These are phyloP conservation scores for Gossypium schwendimanii DNA, from an alignment of 441 rosid genomes.

Conservation along the genomic window DNA sequence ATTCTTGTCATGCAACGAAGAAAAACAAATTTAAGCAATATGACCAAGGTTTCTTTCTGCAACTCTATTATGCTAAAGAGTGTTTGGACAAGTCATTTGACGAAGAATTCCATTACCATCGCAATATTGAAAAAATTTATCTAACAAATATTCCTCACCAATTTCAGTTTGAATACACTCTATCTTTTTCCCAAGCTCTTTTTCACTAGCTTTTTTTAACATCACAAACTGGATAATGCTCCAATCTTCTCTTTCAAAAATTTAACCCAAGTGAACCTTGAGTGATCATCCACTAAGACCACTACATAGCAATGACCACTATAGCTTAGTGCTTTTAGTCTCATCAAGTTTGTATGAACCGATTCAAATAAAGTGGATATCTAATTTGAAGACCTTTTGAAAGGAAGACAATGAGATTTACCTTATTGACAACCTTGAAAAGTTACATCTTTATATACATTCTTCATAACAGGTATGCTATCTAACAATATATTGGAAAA, in stretches of 20 bases:
- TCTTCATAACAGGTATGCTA: too few species aligned
- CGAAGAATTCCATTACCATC: background rate
- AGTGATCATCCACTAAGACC: constrained; percentile 5
- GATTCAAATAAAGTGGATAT: background rate
- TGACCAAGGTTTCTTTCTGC: background rate
- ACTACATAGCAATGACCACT: background rate
- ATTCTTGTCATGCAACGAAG: background rate
- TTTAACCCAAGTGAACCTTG: background rate
- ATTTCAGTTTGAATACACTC: background rate
- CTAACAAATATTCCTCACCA: background rate
- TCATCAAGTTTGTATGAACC: background rate
- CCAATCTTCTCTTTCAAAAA: constrained; percentile 8
- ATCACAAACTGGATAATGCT: background rate
- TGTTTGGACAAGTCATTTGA: background rate
- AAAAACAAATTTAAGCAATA: background rate
- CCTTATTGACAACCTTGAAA: too few species aligned
- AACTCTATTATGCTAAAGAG: background rate
- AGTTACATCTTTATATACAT: too few species aligned
- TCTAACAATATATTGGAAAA: too few species aligned
- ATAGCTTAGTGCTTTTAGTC: constrained; percentile 5
- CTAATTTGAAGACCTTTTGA: background rate
- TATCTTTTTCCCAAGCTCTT: background rate
- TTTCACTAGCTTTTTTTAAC: background rate
- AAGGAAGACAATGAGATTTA: background rate
- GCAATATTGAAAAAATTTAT: background rate